Percentiles rank a stretch among this genome's conserved stretches.
Evolutionary conservation across 306 rosid genomes (phyloP).

Genomic region (Vicia villosa): DNA sequence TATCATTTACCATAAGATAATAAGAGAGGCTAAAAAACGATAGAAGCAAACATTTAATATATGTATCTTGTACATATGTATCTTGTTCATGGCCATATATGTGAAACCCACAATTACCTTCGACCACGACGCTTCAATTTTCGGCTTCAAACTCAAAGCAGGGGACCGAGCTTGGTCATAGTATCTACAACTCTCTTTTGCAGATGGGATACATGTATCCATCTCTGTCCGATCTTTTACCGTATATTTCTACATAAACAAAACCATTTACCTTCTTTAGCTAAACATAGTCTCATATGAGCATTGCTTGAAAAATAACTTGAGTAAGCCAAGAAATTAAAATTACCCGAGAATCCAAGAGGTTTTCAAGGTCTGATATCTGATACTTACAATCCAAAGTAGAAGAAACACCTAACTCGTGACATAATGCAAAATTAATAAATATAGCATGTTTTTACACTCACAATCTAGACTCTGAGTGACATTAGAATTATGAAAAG

Average conservation of each 20-base stretch:
- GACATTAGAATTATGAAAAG: constrained; percentile 11
- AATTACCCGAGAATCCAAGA: constrained; percentile 75
- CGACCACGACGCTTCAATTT: constrained; percentile 69
- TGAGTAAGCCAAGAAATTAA: constrained; percentile 14
- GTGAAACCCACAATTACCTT: constrained; percentile 56
- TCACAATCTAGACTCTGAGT: constrained; percentile 13
- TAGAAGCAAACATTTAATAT: background rate
- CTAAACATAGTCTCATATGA: constrained; percentile 24
- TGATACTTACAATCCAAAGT: constrained; percentile 67
- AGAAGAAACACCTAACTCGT: constrained; percentile 69
- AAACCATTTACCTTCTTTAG: constrained; percentile 22
- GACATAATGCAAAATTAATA: constrained; percentile 24
- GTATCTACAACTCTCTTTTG: constrained; percentile 62
- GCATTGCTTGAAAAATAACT: constrained; percentile 18
- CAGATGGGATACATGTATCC: constrained; percentile 60
- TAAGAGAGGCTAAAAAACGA: background rate
- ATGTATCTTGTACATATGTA: constrained; percentile 4
- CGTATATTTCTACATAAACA: constrained; percentile 60
- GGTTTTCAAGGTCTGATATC: constrained; percentile 73
- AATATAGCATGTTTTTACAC: constrained; percentile 3
- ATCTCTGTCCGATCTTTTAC: constrained; percentile 70
- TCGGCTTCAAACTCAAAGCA: constrained; percentile 59
- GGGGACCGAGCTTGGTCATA: constrained; percentile 54
- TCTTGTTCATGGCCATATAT: constrained; percentile 18
- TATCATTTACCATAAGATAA: constrained; percentile 11